Evolutionary conservation across 2,329 filamentous ascomycete genomes (phyloP).

Genomic region (Zymoseptoria passerinii): DNA sequence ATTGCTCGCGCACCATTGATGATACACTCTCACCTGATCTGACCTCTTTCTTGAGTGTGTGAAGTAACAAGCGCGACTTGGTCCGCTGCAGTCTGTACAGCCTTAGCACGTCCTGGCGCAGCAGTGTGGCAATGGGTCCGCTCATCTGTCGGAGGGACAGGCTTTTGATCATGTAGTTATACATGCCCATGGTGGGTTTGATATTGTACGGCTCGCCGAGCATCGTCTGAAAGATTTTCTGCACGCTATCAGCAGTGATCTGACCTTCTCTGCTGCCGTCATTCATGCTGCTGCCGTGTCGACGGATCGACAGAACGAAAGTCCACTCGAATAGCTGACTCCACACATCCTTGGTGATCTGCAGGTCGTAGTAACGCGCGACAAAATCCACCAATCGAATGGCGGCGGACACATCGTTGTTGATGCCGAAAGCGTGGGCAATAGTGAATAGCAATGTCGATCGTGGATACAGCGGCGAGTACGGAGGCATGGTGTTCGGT

Average conservation of each 20-base stretch:
- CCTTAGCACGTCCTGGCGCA: conserved; percentile 15
- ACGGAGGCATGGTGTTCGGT: conserved; percentile 33
- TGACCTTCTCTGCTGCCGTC: conserved; percentile 26
- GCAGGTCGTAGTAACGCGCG: conserved; percentile 50
- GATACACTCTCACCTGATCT: not conserved
- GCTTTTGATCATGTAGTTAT: conserved; percentile 32
- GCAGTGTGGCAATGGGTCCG: conserved; percentile 15
- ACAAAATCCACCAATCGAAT: conserved; percentile 55
- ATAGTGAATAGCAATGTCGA: conserved; percentile 53
- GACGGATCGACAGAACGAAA: conserved; percentile 45
- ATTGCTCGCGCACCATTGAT: conserved; percentile 8
- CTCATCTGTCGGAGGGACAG: conserved; percentile 11
- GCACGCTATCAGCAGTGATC: conserved; percentile 39
- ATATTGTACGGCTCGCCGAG: conserved; percentile 49
- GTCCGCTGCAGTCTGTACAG: conserved; percentile 6
- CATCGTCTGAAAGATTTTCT: conserved; percentile 53
- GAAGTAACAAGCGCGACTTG: not conserved
- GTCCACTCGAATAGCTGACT: conserved; percentile 59
- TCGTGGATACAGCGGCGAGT: conserved; percentile 53
- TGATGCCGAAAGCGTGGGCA: conserved; percentile 61
- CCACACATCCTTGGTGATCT: conserved; percentile 54
- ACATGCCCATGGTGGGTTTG: conserved; percentile 50
- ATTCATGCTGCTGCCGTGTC: conserved; percentile 23
- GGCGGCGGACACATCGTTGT: conserved; percentile 53
- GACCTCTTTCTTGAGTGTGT: not conserved